Evolutionary conservation across 805 yeast genomes (phyloP), one percentile per base, ranked within the genome.

Genomic region (Candida suzukii): DNA sequence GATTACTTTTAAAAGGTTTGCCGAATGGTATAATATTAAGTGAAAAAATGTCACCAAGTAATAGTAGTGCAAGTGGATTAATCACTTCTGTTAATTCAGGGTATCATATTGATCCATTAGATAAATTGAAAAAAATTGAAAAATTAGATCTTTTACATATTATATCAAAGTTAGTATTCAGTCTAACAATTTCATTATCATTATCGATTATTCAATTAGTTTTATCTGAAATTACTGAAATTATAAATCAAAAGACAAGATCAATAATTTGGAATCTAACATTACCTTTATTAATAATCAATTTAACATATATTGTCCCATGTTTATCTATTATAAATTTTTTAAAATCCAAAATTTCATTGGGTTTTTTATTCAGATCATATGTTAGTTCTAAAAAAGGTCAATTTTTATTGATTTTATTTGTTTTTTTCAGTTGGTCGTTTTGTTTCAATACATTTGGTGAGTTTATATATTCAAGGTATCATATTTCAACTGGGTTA

Each of bases 301-400:
- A 69, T 6, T 57, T 73, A 18, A 58, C 70, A 2, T 57, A 69
- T 18, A 44, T 70, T n/a, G 63, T 66, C 37, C 81, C 81, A n/a
- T 60, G 66, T 25, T 43, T 65, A 21, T 56, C 66, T 4, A 49
- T 67, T 8, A 14, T 57, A 57, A 40, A 51, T 66, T 33, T 50
- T 58, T 9, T 41, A 26, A 24, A 18, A 24, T 17, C 24, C 22
- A n/a, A 42, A 39, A 13, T 22, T n/a, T 12, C 38, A n/a, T 16
- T 17, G 19, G n/a, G n/a, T n/a, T 4, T 11, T 5, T 11, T 21
- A 17, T 19, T 17, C 35, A 21, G n/a, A 13, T n/a, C 12, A n/a
- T 8, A 21, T 6, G 16, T 18, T n/a, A n/a, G n/a, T 8, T 12
- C 16, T 3, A 35, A 13, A 5, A 35, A 29, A 21, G 20, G 20